Percentiles rank a stretch among this genome's conserved stretches.
Conservation (phyloP, 169 alveolate genomes). For the Plasmodium ovale region DNA sequence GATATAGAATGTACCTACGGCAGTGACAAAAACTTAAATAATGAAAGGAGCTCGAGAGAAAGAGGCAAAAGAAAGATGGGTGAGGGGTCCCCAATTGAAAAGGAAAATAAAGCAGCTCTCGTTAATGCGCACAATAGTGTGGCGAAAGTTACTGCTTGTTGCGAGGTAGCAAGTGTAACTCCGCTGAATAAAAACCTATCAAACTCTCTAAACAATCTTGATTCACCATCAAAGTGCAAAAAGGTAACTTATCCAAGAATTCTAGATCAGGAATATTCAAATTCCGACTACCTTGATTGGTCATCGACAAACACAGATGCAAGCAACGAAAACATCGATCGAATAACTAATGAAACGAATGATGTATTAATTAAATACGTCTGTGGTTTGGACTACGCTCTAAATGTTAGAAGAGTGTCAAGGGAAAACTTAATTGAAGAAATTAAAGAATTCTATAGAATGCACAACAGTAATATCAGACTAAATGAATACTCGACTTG, state of each 20-base stretch:
- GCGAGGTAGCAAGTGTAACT: background rate
- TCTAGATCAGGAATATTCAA: too few species aligned
- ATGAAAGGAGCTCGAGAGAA: background rate
- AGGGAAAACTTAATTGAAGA: slow-evolving; percentile 35
- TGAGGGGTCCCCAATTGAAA: background rate
- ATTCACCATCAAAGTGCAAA: too few species aligned
- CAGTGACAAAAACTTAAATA: background rate
- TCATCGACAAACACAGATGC: slow-evolving; percentile 20
- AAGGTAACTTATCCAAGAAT: too few species aligned
- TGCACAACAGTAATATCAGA: slow-evolving; percentile 47
- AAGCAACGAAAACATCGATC: slow-evolving; percentile 11
- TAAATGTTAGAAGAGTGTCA: slow-evolving; percentile 68
- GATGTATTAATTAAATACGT: slow-evolving; percentile 42
- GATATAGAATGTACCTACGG: background rate
- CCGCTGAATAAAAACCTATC: too few species aligned
- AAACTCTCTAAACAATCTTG: too few species aligned
- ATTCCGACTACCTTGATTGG: too few species aligned
- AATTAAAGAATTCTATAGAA: slow-evolving; percentile 65
- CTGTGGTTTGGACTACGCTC: slow-evolving; percentile 46
- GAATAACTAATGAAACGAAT: slow-evolving; percentile 14
- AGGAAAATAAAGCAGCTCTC: background rate
- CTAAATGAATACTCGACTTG: slow-evolving; percentile 42
- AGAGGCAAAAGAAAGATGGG: background rate
- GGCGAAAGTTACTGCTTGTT: background rate
- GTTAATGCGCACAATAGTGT: background rate